A percentile compares a stretch with the other conserved stretches of the same genome.
phyloP scores from a whole-genome alignment of 1,284 basidiomycete species.

The Leccinum subspadiceum region DNA sequence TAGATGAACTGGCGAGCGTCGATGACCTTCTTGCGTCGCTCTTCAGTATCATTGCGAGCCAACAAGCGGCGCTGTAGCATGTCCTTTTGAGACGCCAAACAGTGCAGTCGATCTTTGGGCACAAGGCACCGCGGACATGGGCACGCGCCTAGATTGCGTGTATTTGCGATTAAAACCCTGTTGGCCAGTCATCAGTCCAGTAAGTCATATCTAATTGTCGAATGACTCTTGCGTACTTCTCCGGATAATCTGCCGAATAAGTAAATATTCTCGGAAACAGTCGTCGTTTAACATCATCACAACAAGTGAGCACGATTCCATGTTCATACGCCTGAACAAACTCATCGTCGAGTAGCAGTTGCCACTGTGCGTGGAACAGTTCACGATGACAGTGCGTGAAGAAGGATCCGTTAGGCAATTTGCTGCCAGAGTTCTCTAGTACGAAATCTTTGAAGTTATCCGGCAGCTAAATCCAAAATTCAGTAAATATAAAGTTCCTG shows the following conservation, averaged over 20 bases:
- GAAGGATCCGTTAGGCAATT: background rate
- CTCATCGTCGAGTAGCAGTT: background rate
- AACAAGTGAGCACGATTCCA: background rate
- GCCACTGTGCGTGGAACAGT: background rate
- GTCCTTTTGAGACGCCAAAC: no score
- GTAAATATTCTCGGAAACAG: background rate
- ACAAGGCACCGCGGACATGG: no score
- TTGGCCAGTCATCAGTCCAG: background rate
- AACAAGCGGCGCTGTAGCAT: no score
- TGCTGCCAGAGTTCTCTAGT: background rate
- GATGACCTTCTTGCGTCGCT: no score
- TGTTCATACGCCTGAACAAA: background rate
- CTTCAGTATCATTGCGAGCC: no score
- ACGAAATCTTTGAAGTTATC: background rate
- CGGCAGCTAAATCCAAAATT: background rate
- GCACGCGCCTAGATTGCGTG: no score
- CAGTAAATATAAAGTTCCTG: background rate
- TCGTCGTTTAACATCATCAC: background rate
- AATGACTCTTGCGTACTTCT: background rate
- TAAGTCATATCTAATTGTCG: background rate
- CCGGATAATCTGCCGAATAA: background rate
- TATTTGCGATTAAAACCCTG: no score
- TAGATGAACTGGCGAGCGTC: no score
- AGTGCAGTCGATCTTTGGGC: no score
- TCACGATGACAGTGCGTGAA: background rate